Percentiles rank a stretch among this genome's conserved stretches.
These are phyloP conservation scores for Acanthamoeba polyphaga DNA, from an alignment of 208 protist species.

Conservation along the genomic window DNA sequence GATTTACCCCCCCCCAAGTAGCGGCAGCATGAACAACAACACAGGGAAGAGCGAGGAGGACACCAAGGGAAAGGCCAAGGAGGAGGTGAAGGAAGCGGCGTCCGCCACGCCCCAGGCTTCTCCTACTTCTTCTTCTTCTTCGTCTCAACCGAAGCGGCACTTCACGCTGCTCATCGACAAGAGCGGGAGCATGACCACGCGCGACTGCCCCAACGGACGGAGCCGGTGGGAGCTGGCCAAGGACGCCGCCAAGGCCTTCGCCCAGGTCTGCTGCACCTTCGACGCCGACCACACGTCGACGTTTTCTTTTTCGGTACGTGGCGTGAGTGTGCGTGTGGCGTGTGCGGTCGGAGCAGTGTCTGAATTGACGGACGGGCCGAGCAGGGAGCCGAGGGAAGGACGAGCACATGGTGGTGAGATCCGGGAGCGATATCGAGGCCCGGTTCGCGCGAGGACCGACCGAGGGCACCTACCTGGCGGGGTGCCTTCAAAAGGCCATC, in stretches of 20 bases:
- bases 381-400: conserved; percentile 44
- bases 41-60: not conserved
- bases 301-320: conserved; percentile 51
- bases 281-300: not conserved
- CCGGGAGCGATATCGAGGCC: not conserved
- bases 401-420: conserved; percentile 31
- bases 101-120: no score
- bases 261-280: not conserved
- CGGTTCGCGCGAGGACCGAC: conserved; percentile 22
- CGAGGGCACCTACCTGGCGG: conserved; percentile 33
- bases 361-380: not conserved
- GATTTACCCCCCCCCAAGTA: not conserved
- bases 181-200: conserved; percentile 9
- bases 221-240: conserved; percentile 39
- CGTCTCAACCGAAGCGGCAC: not conserved
- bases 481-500: conserved; percentile 36
- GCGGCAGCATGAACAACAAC: not conserved
- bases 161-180: conserved; percentile 55
- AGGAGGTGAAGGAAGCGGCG: not conserved
- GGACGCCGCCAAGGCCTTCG: conserved; percentile 60
- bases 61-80: not conserved
- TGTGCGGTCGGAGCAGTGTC: not conserved
- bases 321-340: no score
- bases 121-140: no score
- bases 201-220: conserved; percentile 39